These are phyloP conservation scores for Fusarium mexicanum DNA, from an alignment of 2,329 filamentous ascomycete genomes.

Conservation along the genomic window DNA sequence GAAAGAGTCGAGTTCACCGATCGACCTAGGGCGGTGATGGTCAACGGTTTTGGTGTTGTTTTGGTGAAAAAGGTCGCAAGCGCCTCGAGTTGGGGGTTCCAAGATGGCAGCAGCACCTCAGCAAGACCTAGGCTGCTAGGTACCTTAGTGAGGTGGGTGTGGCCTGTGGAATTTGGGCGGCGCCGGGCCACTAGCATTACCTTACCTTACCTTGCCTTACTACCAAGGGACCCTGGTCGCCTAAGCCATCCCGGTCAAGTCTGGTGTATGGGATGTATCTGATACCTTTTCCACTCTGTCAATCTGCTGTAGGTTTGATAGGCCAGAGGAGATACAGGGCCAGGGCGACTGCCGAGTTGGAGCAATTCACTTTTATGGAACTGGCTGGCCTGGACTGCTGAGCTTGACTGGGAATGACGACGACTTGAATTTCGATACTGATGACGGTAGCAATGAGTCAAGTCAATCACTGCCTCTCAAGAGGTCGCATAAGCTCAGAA, in stretches of 20 bases:
- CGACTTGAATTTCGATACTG: slow-evolving; percentile 12
- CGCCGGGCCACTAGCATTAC: slow-evolving; percentile 32
- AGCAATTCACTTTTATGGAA: slow-evolving; percentile 33
- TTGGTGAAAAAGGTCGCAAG: slow-evolving; percentile 46
- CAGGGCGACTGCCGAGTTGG: slow-evolving; percentile 44
- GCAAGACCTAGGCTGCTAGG: neutral
- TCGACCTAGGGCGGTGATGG: slow-evolving; percentile 40
- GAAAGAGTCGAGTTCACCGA: slow-evolving; percentile 25
- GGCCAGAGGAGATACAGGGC: slow-evolving; percentile 26
- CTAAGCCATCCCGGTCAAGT: slow-evolving; percentile 8
- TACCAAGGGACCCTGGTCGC: slow-evolving; percentile 21
- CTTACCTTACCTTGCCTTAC: slow-evolving; percentile 14
- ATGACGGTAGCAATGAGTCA: neutral
- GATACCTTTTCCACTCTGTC: slow-evolving; percentile 21
- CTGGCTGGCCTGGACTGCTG: neutral
- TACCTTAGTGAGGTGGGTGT: slow-evolving; percentile 31
- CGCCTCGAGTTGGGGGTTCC: slow-evolving; percentile 40
- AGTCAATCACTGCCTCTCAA: neutral
- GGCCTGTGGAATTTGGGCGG: slow-evolving; percentile 40
- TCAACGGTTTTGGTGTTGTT: slow-evolving; percentile 39
- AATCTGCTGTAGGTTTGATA: slow-evolving; percentile 14
- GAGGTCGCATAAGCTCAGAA: neutral
- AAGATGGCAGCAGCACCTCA: slow-evolving; percentile 12
- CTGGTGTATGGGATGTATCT: slow-evolving; percentile 25
- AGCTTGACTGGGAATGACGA: slow-evolving; percentile 11